Evolutionary conservation across 345 rosid species (phyloP).

Genomic region (Rubroshorea leprosula): DNA sequence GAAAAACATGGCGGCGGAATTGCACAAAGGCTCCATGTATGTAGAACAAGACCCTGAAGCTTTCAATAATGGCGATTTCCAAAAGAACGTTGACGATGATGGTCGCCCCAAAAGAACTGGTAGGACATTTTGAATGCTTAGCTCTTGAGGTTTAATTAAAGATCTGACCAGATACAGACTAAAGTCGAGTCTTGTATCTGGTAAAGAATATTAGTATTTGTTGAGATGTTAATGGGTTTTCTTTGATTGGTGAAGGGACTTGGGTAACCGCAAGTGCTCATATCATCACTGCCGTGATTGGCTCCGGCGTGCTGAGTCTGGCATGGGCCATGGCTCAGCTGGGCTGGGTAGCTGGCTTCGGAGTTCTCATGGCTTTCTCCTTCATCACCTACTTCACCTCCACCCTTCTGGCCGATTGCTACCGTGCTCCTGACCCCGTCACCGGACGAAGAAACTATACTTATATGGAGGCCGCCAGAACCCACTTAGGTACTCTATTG

Average conservation of each 20-base stretch:
- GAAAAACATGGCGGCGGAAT: slow-evolving; percentile 29
- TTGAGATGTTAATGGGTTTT: neutral
- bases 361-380: slow-evolving; percentile 61
- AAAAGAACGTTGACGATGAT: slow-evolving; percentile 63
- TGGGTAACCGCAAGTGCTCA: slow-evolving; percentile 82
- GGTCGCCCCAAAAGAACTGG: slow-evolving; percentile 68
- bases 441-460: slow-evolving; percentile 76
- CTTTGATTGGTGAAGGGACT: slow-evolving; percentile 44
- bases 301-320: slow-evolving; percentile 78
- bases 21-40: slow-evolving; percentile 30
- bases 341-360: slow-evolving; percentile 81
- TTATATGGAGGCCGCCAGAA: slow-evolving; percentile 78
- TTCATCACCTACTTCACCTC: slow-evolving; percentile 75
- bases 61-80: slow-evolving; percentile 19
- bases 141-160: too few relatives aligned
- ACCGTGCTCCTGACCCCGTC: slow-evolving; percentile 67
- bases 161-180: too few relatives aligned
- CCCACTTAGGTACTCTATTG: slow-evolving; percentile 68
- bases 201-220: neutral
- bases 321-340: slow-evolving; percentile 89
- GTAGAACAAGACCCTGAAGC: slow-evolving; percentile 33
- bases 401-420: slow-evolving; percentile 68
- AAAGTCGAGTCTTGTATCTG: too few relatives aligned
- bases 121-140: too few relatives aligned
- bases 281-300: slow-evolving; percentile 89